Evolutionary conservation across 352 stramenopile species (phyloP).

Genomic region (Globisporangium camurandrum): DNA sequence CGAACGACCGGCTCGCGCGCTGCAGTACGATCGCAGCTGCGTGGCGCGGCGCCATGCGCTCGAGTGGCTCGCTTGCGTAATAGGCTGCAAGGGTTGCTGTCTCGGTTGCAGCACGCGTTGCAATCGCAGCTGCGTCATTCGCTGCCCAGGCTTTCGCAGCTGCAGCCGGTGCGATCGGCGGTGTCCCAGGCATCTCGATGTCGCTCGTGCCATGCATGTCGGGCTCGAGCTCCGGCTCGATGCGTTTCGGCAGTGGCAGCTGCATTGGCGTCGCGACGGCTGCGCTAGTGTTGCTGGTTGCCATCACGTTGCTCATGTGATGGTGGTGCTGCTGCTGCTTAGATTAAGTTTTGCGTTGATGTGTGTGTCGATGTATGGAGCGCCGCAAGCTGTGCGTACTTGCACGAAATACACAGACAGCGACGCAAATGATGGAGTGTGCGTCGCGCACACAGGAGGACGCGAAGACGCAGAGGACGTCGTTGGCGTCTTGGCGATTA

Average conservation of each 20-base stretch:
- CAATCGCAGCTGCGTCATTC: background rate
- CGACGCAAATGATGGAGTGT: too few species aligned
- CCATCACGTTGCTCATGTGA: background rate
- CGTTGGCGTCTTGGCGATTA: too few species aligned
- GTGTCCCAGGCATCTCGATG: slow-evolving; percentile 54
- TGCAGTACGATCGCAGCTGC: slow-evolving; percentile 27
- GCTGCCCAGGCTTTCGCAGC: slow-evolving; percentile 23
- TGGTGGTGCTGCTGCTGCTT: background rate
- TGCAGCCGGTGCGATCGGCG: slow-evolving; percentile 37
- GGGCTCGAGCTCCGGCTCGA: slow-evolving; percentile 17
- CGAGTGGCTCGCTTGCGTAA: slow-evolving; percentile 18
- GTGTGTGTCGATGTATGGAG: background rate
- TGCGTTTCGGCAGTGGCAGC: background rate
- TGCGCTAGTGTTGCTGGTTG: slow-evolving; percentile 10
- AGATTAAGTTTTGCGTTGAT: background rate
- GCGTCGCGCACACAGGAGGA: too few species aligned
- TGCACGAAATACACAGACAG: too few species aligned
- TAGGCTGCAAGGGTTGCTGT: slow-evolving; percentile 12
- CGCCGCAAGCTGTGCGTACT: background rate
- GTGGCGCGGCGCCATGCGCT: slow-evolving; percentile 26
- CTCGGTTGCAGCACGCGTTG: slow-evolving; percentile 2
- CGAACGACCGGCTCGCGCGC: slow-evolving; percentile 27
- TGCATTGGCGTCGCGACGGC: background rate
- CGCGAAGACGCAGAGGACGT: too few species aligned
- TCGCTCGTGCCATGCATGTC: slow-evolving; percentile 23